phyloP scores from a whole-genome alignment of 345 rosid genomes.

The Bruguiera parviflora region DNA sequence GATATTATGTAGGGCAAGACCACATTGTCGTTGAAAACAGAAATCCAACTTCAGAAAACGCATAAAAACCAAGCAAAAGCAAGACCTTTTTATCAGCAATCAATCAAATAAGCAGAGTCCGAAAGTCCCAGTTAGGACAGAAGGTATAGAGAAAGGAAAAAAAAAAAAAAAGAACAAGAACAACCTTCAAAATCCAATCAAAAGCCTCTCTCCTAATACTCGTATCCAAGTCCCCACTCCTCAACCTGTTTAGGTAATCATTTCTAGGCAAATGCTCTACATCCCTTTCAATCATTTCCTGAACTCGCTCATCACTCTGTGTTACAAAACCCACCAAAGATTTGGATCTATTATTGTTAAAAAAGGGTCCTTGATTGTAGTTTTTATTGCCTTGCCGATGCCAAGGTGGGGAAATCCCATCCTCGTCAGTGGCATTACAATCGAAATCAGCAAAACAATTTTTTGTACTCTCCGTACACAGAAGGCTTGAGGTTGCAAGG shows the following conservation, averaged over 20 bases:
- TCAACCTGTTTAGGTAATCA: constrained; percentile 49
- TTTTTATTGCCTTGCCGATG: constrained; percentile 12
- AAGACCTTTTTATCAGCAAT: neutral
- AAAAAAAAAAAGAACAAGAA: constrained; percentile 12
- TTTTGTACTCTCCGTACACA: constrained; percentile 45
- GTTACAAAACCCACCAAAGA: constrained; percentile 26
- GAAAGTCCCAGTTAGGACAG: neutral
- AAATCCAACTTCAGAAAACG: neutral
- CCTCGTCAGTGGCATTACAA: constrained; percentile 12
- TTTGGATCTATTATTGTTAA: neutral
- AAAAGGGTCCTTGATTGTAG: neutral
- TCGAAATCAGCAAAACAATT: constrained; percentile 36
- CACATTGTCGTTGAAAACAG: neutral
- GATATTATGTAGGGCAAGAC: neutral
- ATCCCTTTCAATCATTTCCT: constrained; percentile 24
- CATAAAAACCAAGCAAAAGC: constrained; percentile 1
- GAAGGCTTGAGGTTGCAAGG: constrained; percentile 37
- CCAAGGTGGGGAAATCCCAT: neutral
- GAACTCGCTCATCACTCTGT: constrained; percentile 51
- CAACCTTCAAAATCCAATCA: constrained; percentile 64
- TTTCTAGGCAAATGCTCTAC: constrained; percentile 42
- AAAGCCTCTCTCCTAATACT: constrained; percentile 44
- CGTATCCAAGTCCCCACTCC: constrained; percentile 53
- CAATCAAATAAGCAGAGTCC: constrained; percentile 2
- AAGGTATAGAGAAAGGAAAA: neutral